Evolutionary conservation across 202 grass and related monocot genomes (phyloP).

Genomic region (Carex sylvatica): DNA sequence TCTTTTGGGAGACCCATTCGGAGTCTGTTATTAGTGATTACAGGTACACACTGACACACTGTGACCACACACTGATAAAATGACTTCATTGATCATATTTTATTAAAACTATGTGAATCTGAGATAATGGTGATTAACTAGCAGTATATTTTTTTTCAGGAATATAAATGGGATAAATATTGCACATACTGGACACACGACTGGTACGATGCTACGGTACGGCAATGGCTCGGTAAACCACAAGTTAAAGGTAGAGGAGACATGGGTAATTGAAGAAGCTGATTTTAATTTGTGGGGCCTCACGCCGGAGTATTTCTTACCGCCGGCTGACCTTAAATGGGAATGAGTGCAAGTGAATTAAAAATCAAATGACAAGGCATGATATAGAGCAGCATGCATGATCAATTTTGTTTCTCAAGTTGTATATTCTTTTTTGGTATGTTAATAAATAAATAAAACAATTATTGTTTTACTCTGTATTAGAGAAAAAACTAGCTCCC

Average conservation of each 20-base stretch:
- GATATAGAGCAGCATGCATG: not conserved
- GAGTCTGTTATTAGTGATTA: slow-evolving; percentile 73
- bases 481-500: not conserved
- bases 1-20: slow-evolving; percentile 75
- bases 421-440: not conserved
- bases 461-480: not conserved
- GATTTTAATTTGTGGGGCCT: slow-evolving; percentile 70
- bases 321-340: slow-evolving; percentile 56
- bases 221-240: slow-evolving; percentile 76
- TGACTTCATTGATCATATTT: too few species aligned
- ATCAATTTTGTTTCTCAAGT: not conserved
- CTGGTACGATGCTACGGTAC: slow-evolving; percentile 55
- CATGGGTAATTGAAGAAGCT: slow-evolving; percentile 73
- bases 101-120: slow-evolving; percentile 13
- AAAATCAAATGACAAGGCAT: not conserved
- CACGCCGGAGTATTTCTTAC: slow-evolving; percentile 65
- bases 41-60: slow-evolving; percentile 18
- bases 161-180: slow-evolving; percentile 71
- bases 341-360: not conserved
- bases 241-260: slow-evolving; percentile 70
- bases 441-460: not conserved
- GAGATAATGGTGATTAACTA: not conserved
- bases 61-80: too few species aligned
- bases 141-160: not conserved
- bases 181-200: slow-evolving; percentile 56